Conservation (phyloP, 2,329 filamentous ascomycete genomes). For the Colletotrichum cuscutae region DNA sequence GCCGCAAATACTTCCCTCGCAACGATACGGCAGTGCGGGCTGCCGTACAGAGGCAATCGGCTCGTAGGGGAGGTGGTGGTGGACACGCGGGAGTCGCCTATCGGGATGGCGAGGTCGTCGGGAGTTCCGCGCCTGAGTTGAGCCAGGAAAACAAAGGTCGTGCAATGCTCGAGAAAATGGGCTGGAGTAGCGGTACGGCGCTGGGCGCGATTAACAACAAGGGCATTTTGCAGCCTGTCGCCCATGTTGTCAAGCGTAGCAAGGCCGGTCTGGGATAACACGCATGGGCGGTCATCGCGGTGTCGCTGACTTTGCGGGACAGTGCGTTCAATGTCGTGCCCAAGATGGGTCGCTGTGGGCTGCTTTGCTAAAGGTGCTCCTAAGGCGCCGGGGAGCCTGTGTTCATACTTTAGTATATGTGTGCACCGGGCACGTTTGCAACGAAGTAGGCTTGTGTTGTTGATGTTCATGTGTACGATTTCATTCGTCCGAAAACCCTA, state of each 20-base stretch:
- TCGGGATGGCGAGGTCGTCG: slow-evolving; percentile 88
- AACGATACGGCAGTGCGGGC: slow-evolving; percentile 48
- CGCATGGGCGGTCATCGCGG: fast-evolving
- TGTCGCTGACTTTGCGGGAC: fast-evolving
- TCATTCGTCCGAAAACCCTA: slow-evolving; percentile 70
- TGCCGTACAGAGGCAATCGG: slow-evolving; percentile 21
- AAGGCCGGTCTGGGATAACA: slow-evolving; percentile 82
- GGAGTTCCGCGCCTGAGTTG: slow-evolving; percentile 85
- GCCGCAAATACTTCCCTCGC: slow-evolving; percentile 66
- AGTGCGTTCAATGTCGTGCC: background rate
- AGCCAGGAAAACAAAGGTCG: slow-evolving; percentile 85
- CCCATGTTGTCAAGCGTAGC: slow-evolving; percentile 86
- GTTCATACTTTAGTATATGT: background rate
- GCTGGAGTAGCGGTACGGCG: slow-evolving; percentile 88
- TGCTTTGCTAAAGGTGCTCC: too few relatives aligned
- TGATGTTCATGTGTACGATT: slow-evolving; percentile 67
- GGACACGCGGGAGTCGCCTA: slow-evolving; percentile 64
- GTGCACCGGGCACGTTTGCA: too few relatives aligned
- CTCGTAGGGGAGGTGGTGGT: slow-evolving; percentile 35
- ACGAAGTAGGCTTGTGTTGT: background rate
- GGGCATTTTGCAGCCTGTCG: slow-evolving; percentile 87
- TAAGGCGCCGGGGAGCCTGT: too few relatives aligned
- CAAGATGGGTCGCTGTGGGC: too few relatives aligned
- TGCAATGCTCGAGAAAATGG: slow-evolving; percentile 95
- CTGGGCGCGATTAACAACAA: slow-evolving; percentile 86